Base-by-base conservation (phyloP, 495 filamentous ascomycete species). In the Podospora pseudopauciseta region DNA sequence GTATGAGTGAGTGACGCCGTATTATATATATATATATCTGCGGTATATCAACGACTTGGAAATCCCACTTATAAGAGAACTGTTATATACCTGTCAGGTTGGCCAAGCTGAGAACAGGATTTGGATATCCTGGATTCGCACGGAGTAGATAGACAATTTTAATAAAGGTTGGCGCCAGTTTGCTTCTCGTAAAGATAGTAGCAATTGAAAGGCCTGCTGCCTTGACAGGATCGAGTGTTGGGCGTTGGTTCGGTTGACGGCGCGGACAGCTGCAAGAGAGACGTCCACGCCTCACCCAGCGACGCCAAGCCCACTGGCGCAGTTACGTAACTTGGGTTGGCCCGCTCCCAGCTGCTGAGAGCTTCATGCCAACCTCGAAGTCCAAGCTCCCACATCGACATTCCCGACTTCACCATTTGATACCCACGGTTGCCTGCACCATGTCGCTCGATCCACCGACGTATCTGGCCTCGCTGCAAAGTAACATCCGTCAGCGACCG, bases 401-500 rank as follows among this genome's bases (percentile, higher is more conserved):
- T 26, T 30, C 7, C 61, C 49, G 64, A 57, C 19, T 49, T 18
- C 5, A 60, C 13, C 55, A 53, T 32, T 30, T 53, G 32, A 61
- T 54, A 53, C 27, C 60, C 49, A 19, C 56, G 34, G 27, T 49
- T 34, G 6, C 60, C 15, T 49, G 27, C 73, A 73, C 13, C 74
- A 76, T 77, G 92, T 95, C 92, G 67, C 87, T 97, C 76, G 93
- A 97, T 74, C 90, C 92, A 56, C 93, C 94, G 65, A 89, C 89
- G 68, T 97, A 97, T 78, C 90, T 98, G 67, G 88, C 87, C 72
- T 93, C 92, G 67, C 85, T 97, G 67, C 94, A 96, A 82, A 94
- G 90, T 82, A 97, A 97, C 81, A 96, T 97, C 75, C 91, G 96
- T 72, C 87, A 89, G 69, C 86, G 95, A 65, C 94, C 94, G 72